A percentile compares a stretch with the other conserved stretches of the same genome.
Conservation (phyloP, 441 rosid species). For the Aleurites moluccanus region DNA sequence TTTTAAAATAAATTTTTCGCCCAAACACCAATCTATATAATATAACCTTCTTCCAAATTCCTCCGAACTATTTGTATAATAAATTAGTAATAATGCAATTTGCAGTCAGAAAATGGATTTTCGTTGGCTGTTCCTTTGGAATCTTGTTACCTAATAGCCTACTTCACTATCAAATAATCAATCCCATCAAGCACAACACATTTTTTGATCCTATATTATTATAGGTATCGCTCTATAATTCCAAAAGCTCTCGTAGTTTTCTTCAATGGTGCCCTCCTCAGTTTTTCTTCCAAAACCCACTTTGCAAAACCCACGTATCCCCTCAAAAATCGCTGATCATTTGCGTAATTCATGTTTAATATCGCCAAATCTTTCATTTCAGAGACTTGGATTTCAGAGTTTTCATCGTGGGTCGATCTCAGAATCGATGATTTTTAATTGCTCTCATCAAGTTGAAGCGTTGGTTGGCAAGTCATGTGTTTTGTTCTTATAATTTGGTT, state of each 20-base stretch:
- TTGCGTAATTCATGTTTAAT: background rate
- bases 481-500: background rate
- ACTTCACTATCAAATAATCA: background rate
- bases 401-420: conserved; percentile 22
- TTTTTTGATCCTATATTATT: background rate
- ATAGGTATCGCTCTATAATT: background rate
- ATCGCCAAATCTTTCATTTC: conserved; percentile 18
- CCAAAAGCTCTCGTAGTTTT: background rate
- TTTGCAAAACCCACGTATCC: conserved; percentile 16
- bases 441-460: conserved; percentile 40
- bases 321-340: background rate
- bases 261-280: conserved; percentile 41
- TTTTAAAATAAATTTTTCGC: too few relatives aligned
- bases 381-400: conserved; percentile 8
- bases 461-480: conserved; percentile 24
- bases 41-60: too few relatives aligned
- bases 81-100: too few relatives aligned
- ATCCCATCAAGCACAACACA: background rate
- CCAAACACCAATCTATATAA: too few relatives aligned
- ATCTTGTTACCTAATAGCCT: background rate
- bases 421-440: conserved; percentile 25
- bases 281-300: conserved; percentile 24
- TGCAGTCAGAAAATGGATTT: background rate
- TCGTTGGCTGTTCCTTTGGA: background rate
- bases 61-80: too few relatives aligned